These are phyloP conservation scores for Biscogniauxia sp. DNA, from an alignment of 2,329 filamentous ascomycete species.

Conservation along the genomic window DNA sequence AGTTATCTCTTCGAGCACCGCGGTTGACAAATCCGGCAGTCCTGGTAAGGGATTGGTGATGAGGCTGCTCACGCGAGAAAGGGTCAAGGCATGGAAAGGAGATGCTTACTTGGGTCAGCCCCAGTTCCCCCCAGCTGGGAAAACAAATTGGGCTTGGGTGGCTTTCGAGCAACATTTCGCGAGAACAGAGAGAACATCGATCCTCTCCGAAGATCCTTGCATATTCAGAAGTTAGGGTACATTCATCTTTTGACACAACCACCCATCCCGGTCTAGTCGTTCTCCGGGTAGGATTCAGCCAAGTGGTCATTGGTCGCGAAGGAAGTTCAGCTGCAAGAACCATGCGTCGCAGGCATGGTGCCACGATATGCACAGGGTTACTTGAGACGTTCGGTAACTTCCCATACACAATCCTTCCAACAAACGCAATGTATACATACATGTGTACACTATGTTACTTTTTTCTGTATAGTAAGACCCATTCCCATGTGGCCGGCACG, in stretches of 20 bases:
- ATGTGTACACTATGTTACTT: not conserved
- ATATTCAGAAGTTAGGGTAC: slow-evolving; percentile 1
- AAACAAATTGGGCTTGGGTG: not conserved
- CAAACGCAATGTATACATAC: not conserved
- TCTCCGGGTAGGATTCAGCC: not conserved
- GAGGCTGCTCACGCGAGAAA: not conserved
- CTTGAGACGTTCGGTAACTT: not conserved
- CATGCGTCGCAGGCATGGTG: not conserved
- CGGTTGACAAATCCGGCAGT: not conserved
- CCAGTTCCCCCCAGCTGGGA: not conserved
- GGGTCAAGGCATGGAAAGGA: not conserved
- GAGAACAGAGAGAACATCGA: not conserved
- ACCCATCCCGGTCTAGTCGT: not conserved
- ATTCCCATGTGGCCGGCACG: not conserved
- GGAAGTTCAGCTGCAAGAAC: not conserved
- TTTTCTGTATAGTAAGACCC: not conserved
- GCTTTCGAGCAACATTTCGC: not conserved
- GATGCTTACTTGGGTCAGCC: not conserved
- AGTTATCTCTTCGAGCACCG: not conserved
- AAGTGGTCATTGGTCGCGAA: not conserved
- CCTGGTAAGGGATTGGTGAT: not conserved
- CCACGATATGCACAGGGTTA: not conserved
- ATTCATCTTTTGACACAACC: not conserved
- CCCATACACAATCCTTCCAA: not conserved
- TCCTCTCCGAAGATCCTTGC: slow-evolving; percentile 4